These are phyloP conservation scores for Hygrocybe coccinea DNA, from an alignment of 768 basidiomycete genomes.

Conservation along the genomic window DNA sequence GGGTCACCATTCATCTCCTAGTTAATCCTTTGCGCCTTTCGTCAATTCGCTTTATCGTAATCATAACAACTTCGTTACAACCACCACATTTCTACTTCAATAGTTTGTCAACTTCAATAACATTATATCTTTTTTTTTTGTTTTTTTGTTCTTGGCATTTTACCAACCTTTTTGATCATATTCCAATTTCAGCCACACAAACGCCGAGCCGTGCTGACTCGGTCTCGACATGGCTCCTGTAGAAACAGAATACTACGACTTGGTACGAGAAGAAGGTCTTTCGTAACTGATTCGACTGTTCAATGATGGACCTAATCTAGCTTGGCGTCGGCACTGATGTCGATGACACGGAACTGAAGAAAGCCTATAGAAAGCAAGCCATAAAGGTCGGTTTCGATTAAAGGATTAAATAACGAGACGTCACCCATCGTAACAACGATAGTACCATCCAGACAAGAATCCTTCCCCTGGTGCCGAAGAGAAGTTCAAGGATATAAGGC, in stretches of 20 bases:
- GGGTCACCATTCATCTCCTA: neutral
- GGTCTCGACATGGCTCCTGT: constrained; percentile 67
- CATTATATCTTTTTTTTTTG: neutral
- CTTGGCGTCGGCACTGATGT: constrained; percentile 68
- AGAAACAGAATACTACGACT: constrained; percentile 84
- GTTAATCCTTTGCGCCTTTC: neutral
- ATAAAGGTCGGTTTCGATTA: constrained; percentile 62
- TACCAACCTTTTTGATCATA: no score
- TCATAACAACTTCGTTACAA: neutral
- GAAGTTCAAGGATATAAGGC: constrained; percentile 97
- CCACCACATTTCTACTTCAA: no score
- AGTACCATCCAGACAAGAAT: constrained; percentile 98
- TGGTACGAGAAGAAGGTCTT: constrained; percentile 43
- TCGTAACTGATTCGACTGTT: neutral
- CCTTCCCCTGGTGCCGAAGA: constrained; percentile 87
- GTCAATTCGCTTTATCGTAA: neutral
- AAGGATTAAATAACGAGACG: neutral
- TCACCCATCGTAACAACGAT: constrained; percentile 2
- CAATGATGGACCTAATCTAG: constrained; percentile 34
- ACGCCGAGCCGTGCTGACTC: neutral
- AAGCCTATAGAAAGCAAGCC: constrained; percentile 90
- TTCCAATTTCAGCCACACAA: neutral
- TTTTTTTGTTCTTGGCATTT: no score
- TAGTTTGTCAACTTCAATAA: neutral
- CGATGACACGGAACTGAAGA: constrained; percentile 81